These are phyloP conservation scores for Irpex sp. DNA, from an alignment of 1,284 basidiomycete species.

Conservation along the genomic window DNA sequence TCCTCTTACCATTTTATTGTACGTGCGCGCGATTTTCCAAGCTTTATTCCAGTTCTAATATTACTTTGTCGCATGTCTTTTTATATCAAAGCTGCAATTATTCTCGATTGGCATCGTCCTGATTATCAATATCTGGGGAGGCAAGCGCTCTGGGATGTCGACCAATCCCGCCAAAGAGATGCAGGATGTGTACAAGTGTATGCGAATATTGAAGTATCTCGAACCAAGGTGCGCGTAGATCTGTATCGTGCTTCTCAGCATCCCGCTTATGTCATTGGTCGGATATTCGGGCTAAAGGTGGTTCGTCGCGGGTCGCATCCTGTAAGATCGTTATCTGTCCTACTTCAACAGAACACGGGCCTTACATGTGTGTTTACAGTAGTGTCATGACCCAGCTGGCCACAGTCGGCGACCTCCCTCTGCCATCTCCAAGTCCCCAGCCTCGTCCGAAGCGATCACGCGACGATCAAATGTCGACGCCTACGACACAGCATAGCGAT, in stretches of 20 bases:
- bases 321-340: slow-evolving; percentile 27
- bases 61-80: background rate
- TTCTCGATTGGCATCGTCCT: slow-evolving; percentile 64
- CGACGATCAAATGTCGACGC: slow-evolving; percentile 42
- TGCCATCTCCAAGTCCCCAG: slow-evolving; percentile 46
- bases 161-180: slow-evolving; percentile 53
- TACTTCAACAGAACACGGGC: background rate
- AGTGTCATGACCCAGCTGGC: slow-evolving; percentile 69
- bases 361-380: slow-evolving; percentile 31
- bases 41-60: background rate
- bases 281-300: slow-evolving; percentile 28
- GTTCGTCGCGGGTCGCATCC: slow-evolving; percentile 43
- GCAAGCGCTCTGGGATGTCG: slow-evolving; percentile 46
- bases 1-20: background rate
- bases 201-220: slow-evolving; percentile 46
- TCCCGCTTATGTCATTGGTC: background rate
- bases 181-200: slow-evolving; percentile 65
- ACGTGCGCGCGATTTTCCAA: background rate
- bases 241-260: background rate
- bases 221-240: slow-evolving; percentile 38
- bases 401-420: slow-evolving; percentile 60
- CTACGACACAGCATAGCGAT: background rate
- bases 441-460: slow-evolving; percentile 60
- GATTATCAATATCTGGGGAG: slow-evolving; percentile 67
- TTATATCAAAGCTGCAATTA: slow-evolving; percentile 29